Evolutionary conservation across 2,329 filamentous ascomycete genomes (phyloP), one percentile per base, ranked within the genome.

Genomic region (Teratosphaeria viscida): DNA sequence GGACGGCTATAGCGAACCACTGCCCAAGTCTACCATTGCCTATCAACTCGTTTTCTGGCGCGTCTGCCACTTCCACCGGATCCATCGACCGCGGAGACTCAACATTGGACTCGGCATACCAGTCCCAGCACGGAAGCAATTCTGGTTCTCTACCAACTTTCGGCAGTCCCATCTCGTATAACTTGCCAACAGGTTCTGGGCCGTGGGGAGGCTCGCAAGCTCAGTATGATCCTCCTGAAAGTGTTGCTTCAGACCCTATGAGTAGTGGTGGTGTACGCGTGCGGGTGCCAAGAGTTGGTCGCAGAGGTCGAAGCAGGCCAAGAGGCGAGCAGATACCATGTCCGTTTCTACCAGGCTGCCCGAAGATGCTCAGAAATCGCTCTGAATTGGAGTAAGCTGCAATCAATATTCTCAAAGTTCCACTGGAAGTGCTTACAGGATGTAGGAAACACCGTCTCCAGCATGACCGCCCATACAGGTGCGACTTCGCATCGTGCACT

Each of bases 391-490:
- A 47, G 57, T 58, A 39, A 19, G 47, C 16, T 54, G 19, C 53
- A 54, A 7, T n/a, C 26, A 39, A 23, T 11, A 12, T 5, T 6
- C 8, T 10, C 4, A 11, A 37, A 27, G 8, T 27, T n/a, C 19
- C 2, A 14, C n/a, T 53, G 26, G 5, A 8, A 19, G 14, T 19
- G 16, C 39, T 47, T 27, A 47, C 23, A 57, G 11, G 8, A 8
- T 19, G 14, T 12, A 59, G 57, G 11, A 60, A 60, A 43, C 58
- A 60, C 29, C 26, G 29, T 11, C n/a, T 52, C 7, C 58, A 57
- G 26, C 58, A 60, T 37, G 32, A 12, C 14, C 58, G 49, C 19
- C 54, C 54, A n/a, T 39, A 23, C 54, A 52, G 16, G 16, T 60
- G 58, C 23, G 26, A 49, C 10, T 37, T 58, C 19, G 35, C 11